These are phyloP conservation scores for Boehmeria nivea DNA, from an alignment of 306 rosid genomes.

Conservation along the genomic window DNA sequence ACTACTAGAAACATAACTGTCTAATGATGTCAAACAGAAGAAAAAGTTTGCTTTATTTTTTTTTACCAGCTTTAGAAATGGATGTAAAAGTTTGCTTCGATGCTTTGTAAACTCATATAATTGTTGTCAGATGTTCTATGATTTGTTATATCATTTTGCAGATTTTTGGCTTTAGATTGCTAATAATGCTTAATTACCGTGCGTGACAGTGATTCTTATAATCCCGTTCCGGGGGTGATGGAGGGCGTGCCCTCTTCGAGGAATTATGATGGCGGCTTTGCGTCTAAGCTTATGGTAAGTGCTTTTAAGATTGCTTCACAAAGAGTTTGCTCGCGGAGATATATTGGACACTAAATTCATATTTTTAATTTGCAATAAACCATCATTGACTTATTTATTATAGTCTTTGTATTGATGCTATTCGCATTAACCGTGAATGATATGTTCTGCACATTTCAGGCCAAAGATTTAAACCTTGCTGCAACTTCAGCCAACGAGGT, in stretches of 20 bases:
- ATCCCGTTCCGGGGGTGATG: conserved; percentile 97
- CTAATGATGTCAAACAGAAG: no score
- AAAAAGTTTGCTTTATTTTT: no score
- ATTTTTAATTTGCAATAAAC: background rate
- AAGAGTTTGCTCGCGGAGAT: background rate
- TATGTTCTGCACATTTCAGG: conserved; percentile 32
- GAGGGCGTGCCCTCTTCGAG: conserved; percentile 85
- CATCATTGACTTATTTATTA: background rate
- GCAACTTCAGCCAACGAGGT: conserved; percentile 63
- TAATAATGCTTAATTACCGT: background rate
- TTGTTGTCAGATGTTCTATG: background rate
- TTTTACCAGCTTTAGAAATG: no score
- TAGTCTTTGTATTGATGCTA: background rate
- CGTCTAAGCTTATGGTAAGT: conserved; percentile 88
- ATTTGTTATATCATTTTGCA: background rate
- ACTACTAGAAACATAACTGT: no score
- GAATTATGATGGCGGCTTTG: conserved; percentile 85
- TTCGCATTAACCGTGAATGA: background rate
- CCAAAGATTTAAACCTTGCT: conserved; percentile 77
- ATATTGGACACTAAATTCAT: background rate
- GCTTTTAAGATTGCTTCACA: conserved; percentile 11
- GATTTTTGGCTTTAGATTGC: background rate
- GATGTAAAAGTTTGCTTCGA: no score
- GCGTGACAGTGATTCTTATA: conserved; percentile 71
- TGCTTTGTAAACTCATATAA: background rate